Evolutionary conservation across 2,329 filamentous ascomycete species (phyloP).

Genomic region (Ophiosphaerella narmari): DNA sequence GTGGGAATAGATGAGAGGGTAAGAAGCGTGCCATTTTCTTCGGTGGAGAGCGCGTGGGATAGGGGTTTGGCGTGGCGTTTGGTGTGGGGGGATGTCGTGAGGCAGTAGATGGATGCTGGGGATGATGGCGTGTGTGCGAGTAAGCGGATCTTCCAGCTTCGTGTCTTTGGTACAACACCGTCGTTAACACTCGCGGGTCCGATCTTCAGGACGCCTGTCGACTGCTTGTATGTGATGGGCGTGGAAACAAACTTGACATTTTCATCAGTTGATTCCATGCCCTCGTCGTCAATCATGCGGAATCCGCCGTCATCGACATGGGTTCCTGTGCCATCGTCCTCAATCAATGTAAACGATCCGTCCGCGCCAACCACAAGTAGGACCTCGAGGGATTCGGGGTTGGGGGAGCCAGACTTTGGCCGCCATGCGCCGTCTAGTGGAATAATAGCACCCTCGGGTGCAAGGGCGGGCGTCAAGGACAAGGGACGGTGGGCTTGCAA

Average conservation of each 20-base stretch:
- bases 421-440: slow-evolving; percentile 55
- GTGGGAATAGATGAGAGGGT: slow-evolving; percentile 27
- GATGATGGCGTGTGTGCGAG: slow-evolving; percentile 30
- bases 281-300: slow-evolving; percentile 50
- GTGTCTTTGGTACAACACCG: slow-evolving; percentile 31
- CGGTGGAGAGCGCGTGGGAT: slow-evolving; percentile 14
- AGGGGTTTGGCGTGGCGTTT: slow-evolving; percentile 32
- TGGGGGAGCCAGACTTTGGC: slow-evolving; percentile 55
- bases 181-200: slow-evolving; percentile 35
- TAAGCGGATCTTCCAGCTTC: slow-evolving; percentile 40
- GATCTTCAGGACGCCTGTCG: slow-evolving; percentile 41
- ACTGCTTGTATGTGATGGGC: slow-evolving; percentile 46
- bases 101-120: slow-evolving; percentile 27
- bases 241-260: slow-evolving; percentile 40
- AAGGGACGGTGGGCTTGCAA: slow-evolving; percentile 59
- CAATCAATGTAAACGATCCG: slow-evolving; percentile 55
- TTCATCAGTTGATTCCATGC: slow-evolving; percentile 22
- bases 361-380: slow-evolving; percentile 53
- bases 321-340: slow-evolving; percentile 50
- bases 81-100: slow-evolving; percentile 25
- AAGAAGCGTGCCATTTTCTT: slow-evolving; percentile 35
- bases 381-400: slow-evolving; percentile 56
- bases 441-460: slow-evolving; percentile 62
- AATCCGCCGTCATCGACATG: slow-evolving; percentile 44
- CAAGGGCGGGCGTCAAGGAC: slow-evolving; percentile 58